These are phyloP conservation scores for Alternaria infectoria DNA, from an alignment of 2,329 filamentous ascomycete species.

Conservation along the genomic window DNA sequence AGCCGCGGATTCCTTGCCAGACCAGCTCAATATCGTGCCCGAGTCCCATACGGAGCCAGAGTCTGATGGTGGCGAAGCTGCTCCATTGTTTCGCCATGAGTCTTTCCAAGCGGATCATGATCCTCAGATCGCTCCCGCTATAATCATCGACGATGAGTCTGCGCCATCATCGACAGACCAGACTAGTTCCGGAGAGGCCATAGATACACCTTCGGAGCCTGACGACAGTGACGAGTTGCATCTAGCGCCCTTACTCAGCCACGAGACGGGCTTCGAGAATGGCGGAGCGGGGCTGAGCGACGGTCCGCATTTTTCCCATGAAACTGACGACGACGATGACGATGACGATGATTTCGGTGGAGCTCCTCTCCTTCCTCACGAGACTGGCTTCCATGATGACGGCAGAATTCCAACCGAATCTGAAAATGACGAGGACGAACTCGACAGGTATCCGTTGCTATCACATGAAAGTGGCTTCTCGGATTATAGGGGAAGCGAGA, in stretches of 20 bases:
- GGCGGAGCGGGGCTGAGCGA: slow-evolving; percentile 12
- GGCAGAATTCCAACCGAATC: slow-evolving; percentile 8
- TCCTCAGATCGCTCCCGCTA: slow-evolving; percentile 11
- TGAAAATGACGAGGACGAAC: slow-evolving; percentile 27
- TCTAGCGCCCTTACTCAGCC: slow-evolving; percentile 17
- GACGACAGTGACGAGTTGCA: slow-evolving; percentile 22
- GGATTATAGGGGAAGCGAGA: slow-evolving; percentile 18
- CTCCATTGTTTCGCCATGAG: slow-evolving; percentile 46
- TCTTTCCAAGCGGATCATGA: slow-evolving; percentile 16
- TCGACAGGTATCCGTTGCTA: slow-evolving; percentile 42
- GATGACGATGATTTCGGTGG: slow-evolving; percentile 10
- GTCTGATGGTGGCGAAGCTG: slow-evolving; percentile 26
- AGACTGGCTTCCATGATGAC: slow-evolving; percentile 18
- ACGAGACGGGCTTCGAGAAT: slow-evolving; percentile 11
- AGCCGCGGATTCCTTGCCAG: slow-evolving; percentile 43
- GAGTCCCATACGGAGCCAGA: slow-evolving; percentile 18
- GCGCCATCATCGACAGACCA: slow-evolving; percentile 24
- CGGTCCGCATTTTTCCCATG: slow-evolving; percentile 21
- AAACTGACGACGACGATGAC: slow-evolving; percentile 6
- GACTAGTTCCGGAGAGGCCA: slow-evolving; percentile 23
- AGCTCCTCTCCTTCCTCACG: slow-evolving; percentile 29
- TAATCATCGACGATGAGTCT: slow-evolving; percentile 29
- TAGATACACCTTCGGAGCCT: slow-evolving; percentile 25
- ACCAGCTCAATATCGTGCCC: slow-evolving; percentile 36
- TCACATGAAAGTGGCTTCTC: slow-evolving; percentile 45